phyloP scores from a whole-genome alignment of 2,329 filamentous ascomycete genomes.

The Nakataea oryzae region DNA sequence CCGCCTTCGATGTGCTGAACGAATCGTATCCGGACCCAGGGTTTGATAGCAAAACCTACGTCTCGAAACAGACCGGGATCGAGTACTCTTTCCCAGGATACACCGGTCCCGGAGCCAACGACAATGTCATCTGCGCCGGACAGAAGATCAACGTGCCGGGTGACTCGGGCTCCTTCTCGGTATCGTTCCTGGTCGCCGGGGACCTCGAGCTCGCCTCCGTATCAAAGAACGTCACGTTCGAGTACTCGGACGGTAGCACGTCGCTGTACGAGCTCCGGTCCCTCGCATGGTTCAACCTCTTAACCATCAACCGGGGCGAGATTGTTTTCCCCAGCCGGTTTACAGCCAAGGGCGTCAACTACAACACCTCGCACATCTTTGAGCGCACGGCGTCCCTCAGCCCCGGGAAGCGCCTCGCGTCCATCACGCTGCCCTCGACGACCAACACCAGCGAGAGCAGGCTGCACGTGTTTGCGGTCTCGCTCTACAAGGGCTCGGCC shows the following conservation, averaged over 20 bases:
- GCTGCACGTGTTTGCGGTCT: constrained; percentile 31
- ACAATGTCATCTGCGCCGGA: constrained; percentile 31
- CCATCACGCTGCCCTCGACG: constrained; percentile 28
- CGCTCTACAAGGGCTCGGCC: constrained; percentile 17
- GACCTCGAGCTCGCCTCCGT: constrained; percentile 24
- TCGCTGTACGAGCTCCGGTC: constrained; percentile 30
- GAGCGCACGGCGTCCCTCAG: constrained; percentile 28
- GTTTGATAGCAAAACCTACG: constrained; percentile 21
- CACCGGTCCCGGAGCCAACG: constrained; percentile 17
- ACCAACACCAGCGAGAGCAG: constrained; percentile 17
- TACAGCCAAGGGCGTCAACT: constrained; percentile 24
- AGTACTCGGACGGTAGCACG: constrained; percentile 28
- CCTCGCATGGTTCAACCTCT: constrained; percentile 30
- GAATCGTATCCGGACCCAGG: constrained; percentile 28
- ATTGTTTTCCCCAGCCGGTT: constrained; percentile 31
- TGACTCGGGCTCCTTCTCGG: constrained; percentile 23
- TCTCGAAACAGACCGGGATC: constrained; percentile 27
- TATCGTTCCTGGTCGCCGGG: constrained; percentile 29
- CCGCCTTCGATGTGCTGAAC: constrained; percentile 29
- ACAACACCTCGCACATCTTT: constrained; percentile 32
- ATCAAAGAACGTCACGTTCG: constrained; percentile 28
- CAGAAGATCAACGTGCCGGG: constrained; percentile 25
- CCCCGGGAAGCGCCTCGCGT: constrained; percentile 23
- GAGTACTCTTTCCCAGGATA: constrained; percentile 31
- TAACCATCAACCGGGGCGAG: constrained; percentile 33